Evolutionary conservation across 805 yeast genomes (phyloP).

Genomic region (Sugiyamaella marilandica): DNA sequence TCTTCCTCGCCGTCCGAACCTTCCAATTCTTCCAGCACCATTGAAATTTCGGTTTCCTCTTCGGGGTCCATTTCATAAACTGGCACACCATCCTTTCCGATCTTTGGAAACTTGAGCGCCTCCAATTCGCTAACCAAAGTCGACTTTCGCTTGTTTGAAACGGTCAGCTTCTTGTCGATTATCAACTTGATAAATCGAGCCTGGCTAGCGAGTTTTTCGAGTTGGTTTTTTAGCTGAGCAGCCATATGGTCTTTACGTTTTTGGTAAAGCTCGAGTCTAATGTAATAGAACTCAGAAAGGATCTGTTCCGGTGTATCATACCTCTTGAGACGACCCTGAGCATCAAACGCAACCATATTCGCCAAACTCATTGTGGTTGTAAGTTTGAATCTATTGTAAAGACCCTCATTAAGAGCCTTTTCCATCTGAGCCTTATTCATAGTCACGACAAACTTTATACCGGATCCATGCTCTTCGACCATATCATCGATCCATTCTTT

Average conservation of each 20-base stretch:
- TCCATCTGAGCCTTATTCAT: slow-evolving; percentile 77
- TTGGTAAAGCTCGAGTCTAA: slow-evolving; percentile 86
- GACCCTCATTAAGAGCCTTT: slow-evolving; percentile 67
- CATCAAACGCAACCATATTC: slow-evolving; percentile 95
- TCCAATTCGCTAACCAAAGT: slow-evolving; percentile 60
- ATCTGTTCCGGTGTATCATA: slow-evolving; percentile 75
- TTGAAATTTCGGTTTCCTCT: slow-evolving; percentile 23
- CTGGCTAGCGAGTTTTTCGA: slow-evolving; percentile 71
- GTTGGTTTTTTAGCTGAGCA: slow-evolving; percentile 61
- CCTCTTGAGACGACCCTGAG: slow-evolving; percentile 78
- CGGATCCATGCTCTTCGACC: slow-evolving; percentile 87
- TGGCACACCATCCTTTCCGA: slow-evolving; percentile 65
- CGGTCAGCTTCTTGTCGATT: slow-evolving; percentile 63
- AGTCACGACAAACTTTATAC: slow-evolving; percentile 72
- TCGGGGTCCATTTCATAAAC: slow-evolving; percentile 42
- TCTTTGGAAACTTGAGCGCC: slow-evolving; percentile 61
- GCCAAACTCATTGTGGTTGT: slow-evolving; percentile 60
- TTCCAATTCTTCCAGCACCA: slow-evolving; percentile 36
- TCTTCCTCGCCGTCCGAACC: slow-evolving; percentile 32
- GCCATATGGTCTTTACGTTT: slow-evolving; percentile 80
- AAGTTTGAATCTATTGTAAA: slow-evolving; percentile 79
- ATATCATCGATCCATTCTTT: slow-evolving; percentile 82
- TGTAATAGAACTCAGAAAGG: slow-evolving; percentile 74
- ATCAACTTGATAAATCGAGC: slow-evolving; percentile 90
- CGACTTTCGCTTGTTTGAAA: slow-evolving; percentile 70